Base-by-base conservation (phyloP, 2,329 filamentous ascomycete genomes). In the Talaromyces atroroseus region DNA sequence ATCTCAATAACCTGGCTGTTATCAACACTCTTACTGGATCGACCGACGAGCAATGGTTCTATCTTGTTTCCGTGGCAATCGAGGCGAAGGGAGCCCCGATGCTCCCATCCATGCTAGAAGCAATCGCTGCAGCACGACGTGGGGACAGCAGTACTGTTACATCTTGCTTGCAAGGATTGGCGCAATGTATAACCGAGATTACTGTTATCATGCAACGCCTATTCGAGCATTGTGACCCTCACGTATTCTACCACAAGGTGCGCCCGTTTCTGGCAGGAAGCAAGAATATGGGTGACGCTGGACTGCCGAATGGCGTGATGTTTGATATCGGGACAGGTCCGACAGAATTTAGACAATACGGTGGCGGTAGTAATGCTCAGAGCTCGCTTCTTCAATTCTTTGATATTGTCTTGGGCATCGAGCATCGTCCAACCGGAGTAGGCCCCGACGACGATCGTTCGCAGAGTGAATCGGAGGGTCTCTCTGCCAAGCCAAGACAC, bases 1-100 rank as follows among this genome's bases (percentile, higher is more conserved):
- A 85, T 61, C 80, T 97, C 47, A 87, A 94, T 67, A 97, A 99
- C 65, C 81, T 99, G 56, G 86, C 90, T 42, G 94, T 90, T 2
- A 80, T 97, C 59, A 84, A 86, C 66, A 96, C 94, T 16, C 95
- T 96, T 68, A 97, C 94, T 16, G 94, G 94, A 51, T 92, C 91
- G 7, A 79, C 95, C 55, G 94, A 99, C 69, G 94, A 99, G 75
- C 96, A 94, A 60, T 99, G 94, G 94, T 99, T 99, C 70, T 99
- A 97, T 70, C 80, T 99, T 12, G 85, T 97, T 52, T 96, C 91
- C 0, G 89, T 96, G 2, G 94, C 92, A 60, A 96, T 99, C 61
- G 94, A 99, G 74, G 91, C 92, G 54, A 87, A 90, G 56, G 92
- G 90, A 24, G 94, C 87, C 0, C 89, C 91, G 3, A 88, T 92